These are phyloP conservation scores for Phialophora verrucosa DNA, from an alignment of 2,329 filamentous ascomycete genomes.

Conservation along the genomic window DNA sequence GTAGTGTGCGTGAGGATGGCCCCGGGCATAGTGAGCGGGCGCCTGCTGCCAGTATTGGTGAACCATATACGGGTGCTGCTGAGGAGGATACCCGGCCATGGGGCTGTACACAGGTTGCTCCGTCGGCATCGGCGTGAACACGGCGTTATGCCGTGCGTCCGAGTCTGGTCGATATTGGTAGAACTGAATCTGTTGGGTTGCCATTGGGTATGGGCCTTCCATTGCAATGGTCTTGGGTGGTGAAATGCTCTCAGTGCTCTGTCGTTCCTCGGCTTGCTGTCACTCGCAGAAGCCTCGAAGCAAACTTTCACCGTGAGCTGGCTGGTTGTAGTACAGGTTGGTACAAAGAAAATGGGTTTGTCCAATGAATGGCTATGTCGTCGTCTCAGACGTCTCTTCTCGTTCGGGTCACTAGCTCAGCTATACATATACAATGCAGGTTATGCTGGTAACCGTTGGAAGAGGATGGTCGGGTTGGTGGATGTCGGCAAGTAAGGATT, in stretches of 20 bases:
- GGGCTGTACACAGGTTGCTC: conserved; percentile 56
- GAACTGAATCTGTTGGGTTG: conserved; percentile 63
- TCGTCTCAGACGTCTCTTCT: conserved; percentile 23
- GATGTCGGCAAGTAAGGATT: conserved; percentile 27
- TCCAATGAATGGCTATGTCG: conserved; percentile 35
- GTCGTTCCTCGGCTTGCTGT: conserved; percentile 17
- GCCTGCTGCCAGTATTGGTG: conserved; percentile 46
- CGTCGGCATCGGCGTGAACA: conserved; percentile 71
- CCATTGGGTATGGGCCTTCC: conserved; percentile 38
- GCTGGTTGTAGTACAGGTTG: conserved; percentile 32
- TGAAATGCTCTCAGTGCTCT: conserved; percentile 9
- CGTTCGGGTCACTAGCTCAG: conserved; percentile 20
- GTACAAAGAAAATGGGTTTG: conserved; percentile 29
- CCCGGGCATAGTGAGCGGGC: conserved; percentile 57
- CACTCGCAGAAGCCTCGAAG: conserved; percentile 15
- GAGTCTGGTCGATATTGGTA: conserved; percentile 86
- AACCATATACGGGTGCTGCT: conserved; percentile 45
- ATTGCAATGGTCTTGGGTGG: conserved; percentile 27
- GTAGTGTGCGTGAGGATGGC: conserved; percentile 52
- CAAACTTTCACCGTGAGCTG: conserved; percentile 14
- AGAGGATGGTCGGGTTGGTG: conserved; percentile 23
- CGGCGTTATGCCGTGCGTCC: conserved; percentile 73
- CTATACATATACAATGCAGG: conserved; percentile 35
- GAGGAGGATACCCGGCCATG: conserved; percentile 46
- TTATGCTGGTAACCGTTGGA: conserved; percentile 32